Conservation (phyloP, 495 filamentous ascomycete species). For the Xylona heveae region DNA sequence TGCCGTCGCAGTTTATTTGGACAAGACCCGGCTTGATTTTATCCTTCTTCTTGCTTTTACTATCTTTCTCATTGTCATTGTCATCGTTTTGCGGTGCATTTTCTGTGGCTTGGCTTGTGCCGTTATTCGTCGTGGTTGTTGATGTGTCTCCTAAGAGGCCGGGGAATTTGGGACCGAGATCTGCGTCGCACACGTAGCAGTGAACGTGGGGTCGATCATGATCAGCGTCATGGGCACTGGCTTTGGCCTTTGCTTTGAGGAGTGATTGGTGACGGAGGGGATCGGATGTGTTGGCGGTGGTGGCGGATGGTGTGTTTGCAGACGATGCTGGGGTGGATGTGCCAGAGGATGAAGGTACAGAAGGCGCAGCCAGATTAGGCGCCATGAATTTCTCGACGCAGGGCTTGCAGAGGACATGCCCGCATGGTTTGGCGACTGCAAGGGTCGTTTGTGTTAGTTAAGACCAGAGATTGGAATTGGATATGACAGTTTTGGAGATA, state of each 20-base stretch:
- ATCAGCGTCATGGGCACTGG: slow-evolving; percentile 41
- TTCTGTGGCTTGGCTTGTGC: slow-evolving; percentile 15
- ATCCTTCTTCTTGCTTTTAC: slow-evolving; percentile 30
- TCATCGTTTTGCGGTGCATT: slow-evolving; percentile 23
- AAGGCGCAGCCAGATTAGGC: slow-evolving; percentile 28
- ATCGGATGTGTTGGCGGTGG: no score
- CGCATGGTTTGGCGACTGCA: slow-evolving; percentile 69
- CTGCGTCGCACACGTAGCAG: slow-evolving; percentile 80
- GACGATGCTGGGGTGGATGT: no score
- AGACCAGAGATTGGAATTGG: background rate
- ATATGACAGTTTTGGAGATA: background rate
- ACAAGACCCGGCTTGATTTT: slow-evolving; percentile 56
- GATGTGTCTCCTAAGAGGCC: background rate
- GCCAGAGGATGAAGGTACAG: no score
- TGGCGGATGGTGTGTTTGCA: no score
- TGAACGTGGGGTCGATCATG: slow-evolving; percentile 29
- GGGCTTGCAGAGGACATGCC: slow-evolving; percentile 77
- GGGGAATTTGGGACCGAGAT: no score
- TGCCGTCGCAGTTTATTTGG: slow-evolving; percentile 71
- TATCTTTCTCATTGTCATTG: slow-evolving; percentile 20
- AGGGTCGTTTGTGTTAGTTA: background rate
- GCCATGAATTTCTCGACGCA: slow-evolving; percentile 81
- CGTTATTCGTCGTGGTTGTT: background rate
- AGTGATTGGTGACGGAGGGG: no score
- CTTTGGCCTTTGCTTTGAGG: no score